A percentile compares a stretch with the other conserved stretches of the same genome.
phyloP scores from a whole-genome alignment of 1,284 basidiomycete genomes.

The Psilocybe mexicana region DNA sequence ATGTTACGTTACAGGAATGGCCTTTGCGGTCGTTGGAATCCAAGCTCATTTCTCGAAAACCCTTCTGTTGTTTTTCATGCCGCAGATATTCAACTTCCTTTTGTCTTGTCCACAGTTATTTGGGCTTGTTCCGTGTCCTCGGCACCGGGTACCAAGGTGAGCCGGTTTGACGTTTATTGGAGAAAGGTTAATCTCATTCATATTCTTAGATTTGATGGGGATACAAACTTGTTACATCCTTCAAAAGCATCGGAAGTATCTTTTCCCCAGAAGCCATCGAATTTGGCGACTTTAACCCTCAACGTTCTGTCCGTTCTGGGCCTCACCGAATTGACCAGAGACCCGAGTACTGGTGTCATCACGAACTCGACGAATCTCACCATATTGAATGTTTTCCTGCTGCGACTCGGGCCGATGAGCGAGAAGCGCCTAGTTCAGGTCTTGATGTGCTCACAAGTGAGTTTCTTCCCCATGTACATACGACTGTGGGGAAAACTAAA shows the following conservation, averaged over 20 bases:
- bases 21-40: conserved; percentile 94
- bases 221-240: conserved; percentile 74
- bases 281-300: conserved; percentile 55
- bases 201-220: conserved; percentile 62
- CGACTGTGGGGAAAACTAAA: conserved; percentile 9
- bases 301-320: conserved; percentile 59
- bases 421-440: conserved; percentile 76
- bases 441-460: conserved; percentile 74
- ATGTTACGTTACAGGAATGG: conserved; percentile 98
- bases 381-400: conserved; percentile 81
- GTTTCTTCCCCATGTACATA: conserved; percentile 18
- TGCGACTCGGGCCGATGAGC: conserved; percentile 77
- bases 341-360: conserved; percentile 57
- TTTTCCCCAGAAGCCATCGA: conserved; percentile 60
- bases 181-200: conserved; percentile 24
- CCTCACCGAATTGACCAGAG: conserved; percentile 65
- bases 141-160: conserved; percentile 90
- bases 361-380: conserved; percentile 83
- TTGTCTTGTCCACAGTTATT: conserved; percentile 96
- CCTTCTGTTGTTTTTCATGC: conserved; percentile 93
- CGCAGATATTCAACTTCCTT: conserved; percentile 97
- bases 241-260: conserved; percentile 51
- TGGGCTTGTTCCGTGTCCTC: conserved; percentile 89
- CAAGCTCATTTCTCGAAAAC: conserved; percentile 98
- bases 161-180: conserved; percentile 1